Conservation (phyloP, 306 rosid genomes). For the Senna tora region DNA sequence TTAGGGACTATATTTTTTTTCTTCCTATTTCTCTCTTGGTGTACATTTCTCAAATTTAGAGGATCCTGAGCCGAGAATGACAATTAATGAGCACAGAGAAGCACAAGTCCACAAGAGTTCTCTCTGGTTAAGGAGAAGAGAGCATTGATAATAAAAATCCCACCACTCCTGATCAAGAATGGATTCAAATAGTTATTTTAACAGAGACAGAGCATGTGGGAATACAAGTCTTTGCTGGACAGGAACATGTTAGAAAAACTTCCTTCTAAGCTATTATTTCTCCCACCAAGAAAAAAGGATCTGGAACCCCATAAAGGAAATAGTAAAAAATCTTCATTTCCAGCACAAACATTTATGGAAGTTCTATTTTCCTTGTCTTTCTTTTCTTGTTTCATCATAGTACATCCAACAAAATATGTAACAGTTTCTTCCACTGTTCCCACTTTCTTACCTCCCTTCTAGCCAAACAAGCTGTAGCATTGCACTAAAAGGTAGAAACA, state of each 20-base stretch:
- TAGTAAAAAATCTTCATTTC: neutral
- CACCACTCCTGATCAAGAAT: neutral
- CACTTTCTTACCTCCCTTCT: neutral
- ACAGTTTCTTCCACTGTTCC: neutral
- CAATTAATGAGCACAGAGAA: neutral
- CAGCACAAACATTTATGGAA: slow-evolving; percentile 9
- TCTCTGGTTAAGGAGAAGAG: neutral
- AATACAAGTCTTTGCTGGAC: neutral
- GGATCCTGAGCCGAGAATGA: no score
- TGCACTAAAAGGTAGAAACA: neutral
- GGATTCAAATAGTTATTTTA: neutral
- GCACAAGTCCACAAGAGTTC: neutral
- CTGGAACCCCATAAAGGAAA: neutral
- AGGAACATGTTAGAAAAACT: neutral
- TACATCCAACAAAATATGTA: neutral
- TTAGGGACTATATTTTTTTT: no score
- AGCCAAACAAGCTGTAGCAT: slow-evolving; percentile 4
- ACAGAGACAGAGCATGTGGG: neutral
- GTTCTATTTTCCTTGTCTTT: neutral
- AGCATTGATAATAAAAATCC: neutral
- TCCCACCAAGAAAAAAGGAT: neutral
- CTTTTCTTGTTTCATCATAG: neutral
- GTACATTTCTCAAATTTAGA: no score
- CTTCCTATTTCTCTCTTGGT: no score
- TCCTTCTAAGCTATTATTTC: neutral